Conservation (phyloP, 495 filamentous ascomycete species). For the Aspergillus baeticus region DNA sequence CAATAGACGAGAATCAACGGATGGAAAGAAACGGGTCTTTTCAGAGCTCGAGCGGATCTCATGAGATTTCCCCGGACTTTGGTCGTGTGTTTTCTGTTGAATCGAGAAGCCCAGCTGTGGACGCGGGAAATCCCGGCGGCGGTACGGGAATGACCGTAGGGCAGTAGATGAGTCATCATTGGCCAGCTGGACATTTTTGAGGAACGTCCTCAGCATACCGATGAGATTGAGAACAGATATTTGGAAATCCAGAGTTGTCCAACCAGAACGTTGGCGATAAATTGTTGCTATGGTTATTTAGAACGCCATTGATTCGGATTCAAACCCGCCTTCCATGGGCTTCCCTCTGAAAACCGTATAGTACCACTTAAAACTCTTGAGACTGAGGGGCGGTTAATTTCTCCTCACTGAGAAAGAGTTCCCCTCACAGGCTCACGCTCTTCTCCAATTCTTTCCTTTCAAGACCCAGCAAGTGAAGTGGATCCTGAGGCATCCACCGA, state of each 20-base stretch:
- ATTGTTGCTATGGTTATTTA: no score
- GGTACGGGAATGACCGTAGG: constrained; percentile 21
- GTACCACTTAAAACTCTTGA: background rate
- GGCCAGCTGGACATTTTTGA: background rate
- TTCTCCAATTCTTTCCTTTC: constrained; percentile 8
- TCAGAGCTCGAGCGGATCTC: background rate
- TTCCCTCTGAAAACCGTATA: background rate
- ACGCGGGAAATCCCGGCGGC: constrained; percentile 23
- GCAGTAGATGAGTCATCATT: constrained; percentile 18
- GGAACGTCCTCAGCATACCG: background rate
- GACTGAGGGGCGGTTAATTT: constrained; percentile 20
- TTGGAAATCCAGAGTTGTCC: no score
- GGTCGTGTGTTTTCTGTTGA: background rate
- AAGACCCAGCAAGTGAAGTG: background rate
- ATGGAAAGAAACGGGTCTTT: constrained; percentile 1
- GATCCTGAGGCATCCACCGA: constrained; percentile 15
- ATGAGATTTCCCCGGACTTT: constrained; percentile 5
- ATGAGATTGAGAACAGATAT: background rate
- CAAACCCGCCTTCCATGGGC: no score
- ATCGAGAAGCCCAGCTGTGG: constrained; percentile 1
- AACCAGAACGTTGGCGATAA: no score
- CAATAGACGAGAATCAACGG: background rate
- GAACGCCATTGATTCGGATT: no score
- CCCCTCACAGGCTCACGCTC: constrained; percentile 9
- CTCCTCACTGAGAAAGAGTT: constrained; percentile 28